These are phyloP conservation scores for Fraxinus latifolia DNA, from an alignment of 305 asterid genomes.

Conservation along the genomic window DNA sequence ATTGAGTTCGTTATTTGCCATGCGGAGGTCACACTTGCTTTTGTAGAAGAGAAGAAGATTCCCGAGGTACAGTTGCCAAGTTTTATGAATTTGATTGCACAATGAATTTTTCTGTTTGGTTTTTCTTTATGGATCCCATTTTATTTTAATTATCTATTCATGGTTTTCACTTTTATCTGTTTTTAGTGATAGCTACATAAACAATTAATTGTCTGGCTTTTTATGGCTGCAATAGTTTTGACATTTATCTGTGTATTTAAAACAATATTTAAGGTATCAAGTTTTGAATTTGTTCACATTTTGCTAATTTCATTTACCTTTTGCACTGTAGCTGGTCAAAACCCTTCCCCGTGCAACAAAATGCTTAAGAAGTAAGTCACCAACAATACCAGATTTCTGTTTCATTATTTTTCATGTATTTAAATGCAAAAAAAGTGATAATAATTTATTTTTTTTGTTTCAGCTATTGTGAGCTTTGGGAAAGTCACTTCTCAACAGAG, in stretches of 20 bases:
- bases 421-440: constrained; percentile 16
- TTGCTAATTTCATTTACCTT: constrained; percentile 24
- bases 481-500: constrained; percentile 54
- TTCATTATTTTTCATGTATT: constrained; percentile 8
- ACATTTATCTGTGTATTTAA: constrained; percentile 16
- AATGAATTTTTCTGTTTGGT: not conserved
- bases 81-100: constrained; percentile 2
- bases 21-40: constrained; percentile 82
- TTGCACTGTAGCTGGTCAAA: constrained; percentile 68
- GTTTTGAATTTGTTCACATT: constrained; percentile 17
- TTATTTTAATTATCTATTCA: not conserved
- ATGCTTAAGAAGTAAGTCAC: constrained; percentile 68
- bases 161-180: not conserved
- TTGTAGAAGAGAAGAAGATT: constrained; percentile 86
- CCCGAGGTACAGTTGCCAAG: constrained; percentile 59
- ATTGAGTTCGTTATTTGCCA: constrained; percentile 87
- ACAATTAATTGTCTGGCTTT: constrained; percentile 12
- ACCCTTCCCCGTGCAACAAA: constrained; percentile 61
- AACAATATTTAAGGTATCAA: constrained; percentile 11
- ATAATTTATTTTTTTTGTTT: constrained; percentile 16
- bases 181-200: not conserved
- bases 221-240: constrained; percentile 7
- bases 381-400: constrained; percentile 18
- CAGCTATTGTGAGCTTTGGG: constrained; percentile 76
- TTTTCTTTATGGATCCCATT: not conserved